Conservation (phyloP, 1,139 yeast species). For the Yamadazyma dendronema region DNA sequence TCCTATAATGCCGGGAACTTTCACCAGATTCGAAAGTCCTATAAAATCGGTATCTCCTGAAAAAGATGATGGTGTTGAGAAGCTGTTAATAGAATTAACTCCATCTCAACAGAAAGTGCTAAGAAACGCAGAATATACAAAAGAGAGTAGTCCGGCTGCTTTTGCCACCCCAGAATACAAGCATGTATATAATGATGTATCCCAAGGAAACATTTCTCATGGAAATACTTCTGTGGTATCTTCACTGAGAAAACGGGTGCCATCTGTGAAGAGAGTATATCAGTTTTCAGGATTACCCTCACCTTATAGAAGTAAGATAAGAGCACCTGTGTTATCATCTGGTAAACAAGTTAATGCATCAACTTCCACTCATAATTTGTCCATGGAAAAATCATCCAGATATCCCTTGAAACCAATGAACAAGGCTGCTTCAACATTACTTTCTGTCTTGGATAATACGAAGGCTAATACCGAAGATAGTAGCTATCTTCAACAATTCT, state of each 20-base stretch:
- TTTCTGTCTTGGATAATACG: constrained; percentile 56
- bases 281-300: constrained; percentile 66
- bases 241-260: constrained; percentile 22
- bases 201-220: not conserved
- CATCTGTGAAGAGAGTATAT: constrained; percentile 46
- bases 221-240: constrained; percentile 9
- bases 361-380: not conserved
- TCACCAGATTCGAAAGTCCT: constrained; percentile 12
- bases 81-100: constrained; percentile 10
- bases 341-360: not conserved
- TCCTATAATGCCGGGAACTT: constrained; percentile 16
- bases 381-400: not conserved
- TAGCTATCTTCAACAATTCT: constrained; percentile 29
- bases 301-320: constrained; percentile 56
- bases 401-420: constrained; percentile 41
- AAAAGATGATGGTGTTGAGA: not conserved
- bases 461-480: constrained; percentile 11
- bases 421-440: constrained; percentile 63
- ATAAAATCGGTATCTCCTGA: not conserved
- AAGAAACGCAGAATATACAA: constrained; percentile 5
- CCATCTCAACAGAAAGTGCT: constrained; percentile 13
- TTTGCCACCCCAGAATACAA: constrained; percentile 41
- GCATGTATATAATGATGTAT: constrained; percentile 31
- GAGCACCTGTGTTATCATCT: constrained; percentile 19
- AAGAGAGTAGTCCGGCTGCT: constrained; percentile 10